Base-by-base conservation (phyloP, 2,329 filamentous ascomycete genomes). In the Apiospora aurea region DNA sequence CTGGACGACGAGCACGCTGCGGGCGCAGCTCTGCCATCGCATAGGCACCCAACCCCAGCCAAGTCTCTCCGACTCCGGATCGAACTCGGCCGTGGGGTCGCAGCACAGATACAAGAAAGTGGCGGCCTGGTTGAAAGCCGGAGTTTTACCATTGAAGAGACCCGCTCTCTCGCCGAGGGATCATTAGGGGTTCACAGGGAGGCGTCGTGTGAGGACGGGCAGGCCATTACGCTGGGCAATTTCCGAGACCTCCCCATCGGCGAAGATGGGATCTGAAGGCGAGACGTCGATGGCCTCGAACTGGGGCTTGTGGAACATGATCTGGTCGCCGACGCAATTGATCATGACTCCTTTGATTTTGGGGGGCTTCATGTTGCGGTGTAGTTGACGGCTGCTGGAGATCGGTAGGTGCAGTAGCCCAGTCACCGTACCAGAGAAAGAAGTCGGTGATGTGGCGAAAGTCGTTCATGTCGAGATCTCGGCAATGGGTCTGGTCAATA, bases 381-480 rank as follows among this genome's bases (percentile, higher is more conserved):
- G 26, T 44, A 1, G 26, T 16, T 7, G 29, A 29, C 3, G 34
- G 46, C 4, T 26, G 11, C 4, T 16, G 6, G 29, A 41, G 44
- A 14, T 11, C 6, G 1, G 46, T 21, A 18, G 34, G 26, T n/a
- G 14, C 16, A 6, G 1, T 29, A 1, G 4, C 69, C 43, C 49
- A 13, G 38, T 38, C 5, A 2, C 34, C 43, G 38, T 74, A 73
- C 13, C 72, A 68, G 43, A 71, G 8, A 21, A 77, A 51, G 29
- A 66, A 68, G 26, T 76, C 73, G 2, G 71, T 26, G 7, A 76
- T 26, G 67, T 77, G 74, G 8, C 76, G 74, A 26, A 77, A 76
- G 64, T 77, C 75, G 11, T 71, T 71, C 74, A 77, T 71, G 43
- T 74, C 71, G 16, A 76, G 66, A 67, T 77, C 76, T 61, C 70